A percentile compares a stretch with the other conserved stretches of the same genome.
Evolutionary conservation across 495 filamentous ascomycete species (phyloP).

Genomic region (Podospora pseudopauciseta): DNA sequence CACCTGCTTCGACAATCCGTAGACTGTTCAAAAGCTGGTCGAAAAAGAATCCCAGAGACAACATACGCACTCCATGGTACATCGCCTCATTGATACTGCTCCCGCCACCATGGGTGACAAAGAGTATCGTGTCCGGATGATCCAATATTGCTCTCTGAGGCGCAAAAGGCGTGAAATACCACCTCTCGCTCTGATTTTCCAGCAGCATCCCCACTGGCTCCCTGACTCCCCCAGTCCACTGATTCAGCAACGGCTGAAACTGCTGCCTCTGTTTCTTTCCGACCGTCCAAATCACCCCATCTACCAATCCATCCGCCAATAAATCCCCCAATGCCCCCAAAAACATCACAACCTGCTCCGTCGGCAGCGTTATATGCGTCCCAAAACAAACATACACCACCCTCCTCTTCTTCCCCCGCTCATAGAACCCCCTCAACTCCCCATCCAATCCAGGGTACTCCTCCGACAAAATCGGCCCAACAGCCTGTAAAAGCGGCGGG

Average conservation of each 20-base stretch:
- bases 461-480: conserved; percentile 38
- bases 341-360: conserved; percentile 26
- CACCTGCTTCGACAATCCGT: conserved; percentile 32
- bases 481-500: conserved; percentile 32
- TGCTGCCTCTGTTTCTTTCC: conserved; percentile 21
- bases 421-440: conserved; percentile 25
- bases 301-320: conserved; percentile 29
- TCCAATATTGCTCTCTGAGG: conserved; percentile 38
- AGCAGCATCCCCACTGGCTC: conserved; percentile 26
- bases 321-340: conserved; percentile 25
- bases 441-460: conserved; percentile 27
- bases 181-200: conserved; percentile 24
- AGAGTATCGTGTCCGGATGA: conserved; percentile 27
- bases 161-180: conserved; percentile 29
- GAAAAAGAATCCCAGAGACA: conserved; percentile 35
- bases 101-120: conserved; percentile 37
- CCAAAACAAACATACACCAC: conserved; percentile 40
- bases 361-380: conserved; percentile 35
- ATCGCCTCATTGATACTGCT: conserved; percentile 39
- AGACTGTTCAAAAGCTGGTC: conserved; percentile 36
- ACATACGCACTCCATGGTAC: conserved; percentile 36
- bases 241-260: conserved; percentile 13
- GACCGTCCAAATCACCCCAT: conserved; percentile 41
- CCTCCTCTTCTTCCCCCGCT: conserved; percentile 13
- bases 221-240: background rate